phyloP scores from a whole-genome alignment of 768 basidiomycete species.

The Coprinopsis cinerea region DNA sequence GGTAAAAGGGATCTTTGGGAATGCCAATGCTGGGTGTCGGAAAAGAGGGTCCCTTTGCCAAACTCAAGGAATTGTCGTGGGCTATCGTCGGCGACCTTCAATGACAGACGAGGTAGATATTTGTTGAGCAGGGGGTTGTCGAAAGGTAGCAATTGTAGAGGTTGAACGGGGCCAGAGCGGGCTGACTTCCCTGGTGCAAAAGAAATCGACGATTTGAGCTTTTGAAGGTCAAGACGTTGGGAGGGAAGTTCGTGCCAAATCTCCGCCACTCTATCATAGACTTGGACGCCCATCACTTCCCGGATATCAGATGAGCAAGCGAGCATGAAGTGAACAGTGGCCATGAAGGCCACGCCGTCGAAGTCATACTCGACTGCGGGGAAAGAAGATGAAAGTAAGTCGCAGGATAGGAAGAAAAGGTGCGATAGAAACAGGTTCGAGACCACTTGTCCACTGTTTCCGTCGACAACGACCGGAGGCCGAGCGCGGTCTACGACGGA shows the following conservation, averaged over 20 bases:
- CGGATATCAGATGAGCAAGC: conserved; percentile 22
- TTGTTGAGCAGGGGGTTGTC: conserved; percentile 27
- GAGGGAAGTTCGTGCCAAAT: conserved; percentile 20
- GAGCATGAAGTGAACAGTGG: conserved; percentile 35
- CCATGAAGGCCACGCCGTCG: conserved; percentile 47
- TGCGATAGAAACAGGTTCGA: conserved; percentile 33
- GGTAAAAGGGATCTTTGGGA: conserved; percentile 45
- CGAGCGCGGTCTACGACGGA: conserved; percentile 37
- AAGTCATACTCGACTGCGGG: conserved; percentile 34
- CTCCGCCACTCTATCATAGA: conserved; percentile 11
- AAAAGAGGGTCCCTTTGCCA: conserved; percentile 32
- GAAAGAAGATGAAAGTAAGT: conserved; percentile 15
- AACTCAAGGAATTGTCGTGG: conserved; percentile 29
- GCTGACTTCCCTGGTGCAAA: neutral
- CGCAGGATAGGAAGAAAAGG: conserved; percentile 27
- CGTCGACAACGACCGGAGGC: conserved; percentile 18
- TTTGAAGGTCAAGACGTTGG: neutral
- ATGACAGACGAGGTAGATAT: conserved; percentile 19
- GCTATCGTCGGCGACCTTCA: conserved; percentile 9
- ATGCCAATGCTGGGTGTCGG: conserved; percentile 60
- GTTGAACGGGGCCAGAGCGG: too few species aligned
- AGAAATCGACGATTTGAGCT: neutral
- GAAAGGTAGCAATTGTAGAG: conserved; percentile 31
- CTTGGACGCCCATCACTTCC: conserved; percentile 18
- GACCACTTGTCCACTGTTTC: conserved; percentile 26